Percentiles rank a stretch among this genome's conserved stretches.
phyloP scores from a whole-genome alignment of 345 rosid genomes.

The Linum lewisii region DNA sequence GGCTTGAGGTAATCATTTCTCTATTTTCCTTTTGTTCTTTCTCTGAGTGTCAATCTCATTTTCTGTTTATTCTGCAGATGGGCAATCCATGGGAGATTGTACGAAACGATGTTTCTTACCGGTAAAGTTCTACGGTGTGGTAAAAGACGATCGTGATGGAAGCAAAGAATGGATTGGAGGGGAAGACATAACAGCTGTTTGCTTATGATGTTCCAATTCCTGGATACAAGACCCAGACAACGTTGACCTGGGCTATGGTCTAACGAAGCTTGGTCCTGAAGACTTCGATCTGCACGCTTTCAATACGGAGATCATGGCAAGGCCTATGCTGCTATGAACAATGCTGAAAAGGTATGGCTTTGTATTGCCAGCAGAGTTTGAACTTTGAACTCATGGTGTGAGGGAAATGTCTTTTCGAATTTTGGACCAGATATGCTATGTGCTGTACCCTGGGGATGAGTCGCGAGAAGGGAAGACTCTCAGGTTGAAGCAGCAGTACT shows the following conservation, averaged over 20 bases:
- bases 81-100: conserved; percentile 52
- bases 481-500: conserved; percentile 44
- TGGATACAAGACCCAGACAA: conserved; percentile 39
- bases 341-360: conserved; percentile 35
- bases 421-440: conserved; percentile 34
- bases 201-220: conserved; percentile 46
- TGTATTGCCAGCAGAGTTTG: conserved; percentile 15
- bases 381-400: conserved; percentile 1
- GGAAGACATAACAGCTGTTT: conserved; percentile 26
- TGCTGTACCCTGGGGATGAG: conserved; percentile 45
- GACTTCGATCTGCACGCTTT: conserved; percentile 33
- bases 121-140: conserved; percentile 37
- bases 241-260: conserved; percentile 44
- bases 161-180: conserved; percentile 38
- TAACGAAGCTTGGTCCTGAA: conserved; percentile 32
- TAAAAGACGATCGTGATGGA: conserved; percentile 29
- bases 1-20: not conserved
- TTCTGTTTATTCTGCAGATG: conserved; percentile 19
- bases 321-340: conserved; percentile 34
- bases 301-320: conserved; percentile 42
- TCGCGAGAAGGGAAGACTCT: conserved; percentile 40
- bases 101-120: conserved; percentile 37
- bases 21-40: no score
- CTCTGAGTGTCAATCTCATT: not conserved
- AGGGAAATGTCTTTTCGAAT: conserved; percentile 14